phyloP scores from a whole-genome alignment of 768 basidiomycete species.

The Kwoniella heveanensis region DNA sequence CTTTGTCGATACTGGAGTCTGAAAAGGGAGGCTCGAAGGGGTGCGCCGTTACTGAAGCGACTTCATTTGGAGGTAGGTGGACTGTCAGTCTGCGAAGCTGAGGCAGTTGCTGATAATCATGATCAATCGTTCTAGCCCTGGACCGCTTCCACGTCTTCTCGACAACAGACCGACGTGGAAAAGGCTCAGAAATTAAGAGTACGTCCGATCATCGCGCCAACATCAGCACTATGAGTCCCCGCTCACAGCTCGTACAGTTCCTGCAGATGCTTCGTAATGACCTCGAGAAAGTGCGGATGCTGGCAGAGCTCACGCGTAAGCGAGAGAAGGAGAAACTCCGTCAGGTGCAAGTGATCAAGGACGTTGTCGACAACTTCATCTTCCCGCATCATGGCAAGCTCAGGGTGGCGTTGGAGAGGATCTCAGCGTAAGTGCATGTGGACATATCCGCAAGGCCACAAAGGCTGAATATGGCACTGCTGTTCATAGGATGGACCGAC shows the following conservation, averaged over 20 bases:
- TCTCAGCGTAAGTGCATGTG: constrained; percentile 70
- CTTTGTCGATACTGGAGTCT: constrained; percentile 95
- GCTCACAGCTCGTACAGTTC: constrained; percentile 53
- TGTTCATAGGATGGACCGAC: constrained; percentile 66
- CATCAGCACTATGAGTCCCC: neutral
- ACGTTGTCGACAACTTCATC: constrained; percentile 66
- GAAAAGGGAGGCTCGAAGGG: constrained; percentile 88
- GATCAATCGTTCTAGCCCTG: constrained; percentile 65
- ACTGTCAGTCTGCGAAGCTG: constrained; percentile 3
- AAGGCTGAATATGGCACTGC: no score
- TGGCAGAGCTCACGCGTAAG: constrained; percentile 70
- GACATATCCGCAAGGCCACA: no score
- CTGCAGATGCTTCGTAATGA: constrained; percentile 72
- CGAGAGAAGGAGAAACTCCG: constrained; percentile 78
- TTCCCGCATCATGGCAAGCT: constrained; percentile 69
- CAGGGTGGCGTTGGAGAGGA: constrained; percentile 68
- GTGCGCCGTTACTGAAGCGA: constrained; percentile 88
- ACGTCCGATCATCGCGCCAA: neutral
- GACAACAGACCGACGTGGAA: constrained; percentile 76
- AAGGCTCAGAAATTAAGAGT: constrained; percentile 81
- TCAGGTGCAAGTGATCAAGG: constrained; percentile 66
- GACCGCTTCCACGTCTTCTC: constrained; percentile 72
- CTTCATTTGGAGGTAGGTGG: constrained; percentile 74
- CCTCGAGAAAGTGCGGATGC: constrained; percentile 69
- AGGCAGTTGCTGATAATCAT: neutral